Evolutionary conservation across 2,329 filamentous ascomycete species (phyloP).

Genomic region (Teratosphaeria epicoccoides): DNA sequence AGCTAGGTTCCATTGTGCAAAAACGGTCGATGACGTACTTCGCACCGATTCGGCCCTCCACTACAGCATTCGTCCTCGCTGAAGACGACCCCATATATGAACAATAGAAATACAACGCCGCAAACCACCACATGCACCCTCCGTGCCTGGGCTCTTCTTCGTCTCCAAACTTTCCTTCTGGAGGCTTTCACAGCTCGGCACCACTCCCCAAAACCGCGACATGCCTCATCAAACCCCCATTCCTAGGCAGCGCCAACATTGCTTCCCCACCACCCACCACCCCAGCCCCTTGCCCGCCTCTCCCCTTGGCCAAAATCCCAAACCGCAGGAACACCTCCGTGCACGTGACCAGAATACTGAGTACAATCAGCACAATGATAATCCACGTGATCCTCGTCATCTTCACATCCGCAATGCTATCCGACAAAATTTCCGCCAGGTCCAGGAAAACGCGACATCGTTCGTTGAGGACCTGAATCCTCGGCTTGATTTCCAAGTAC

Average conservation of each 20-base stretch:
- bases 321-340: slow-evolving; percentile 84
- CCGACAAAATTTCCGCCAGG: slow-evolving; percentile 85
- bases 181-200: no score
- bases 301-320: slow-evolving; percentile 48
- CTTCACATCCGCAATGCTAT: slow-evolving; percentile 84
- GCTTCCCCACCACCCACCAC: not conserved
- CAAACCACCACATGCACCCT: no score
- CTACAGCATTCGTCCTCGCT: no score
- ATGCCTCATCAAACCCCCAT: not conserved
- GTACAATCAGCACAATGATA: slow-evolving; percentile 82
- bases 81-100: no score
- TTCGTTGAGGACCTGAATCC: slow-evolving; percentile 94
- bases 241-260: no score
- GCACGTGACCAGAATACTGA: slow-evolving; percentile 84
- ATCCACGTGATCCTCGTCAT: slow-evolving; percentile 98
- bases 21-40: no score
- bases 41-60: no score
- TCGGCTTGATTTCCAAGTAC: slow-evolving; percentile 93
- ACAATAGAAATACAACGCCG: no score
- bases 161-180: no score
- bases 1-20: no score
- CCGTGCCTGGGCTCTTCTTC: no score
- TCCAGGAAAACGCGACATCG: slow-evolving; percentile 94
- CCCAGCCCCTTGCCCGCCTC: slow-evolving; percentile 3
- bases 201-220: no score